Evolutionary conservation across 2,329 filamentous ascomycete species (phyloP), one percentile per base, ranked within the genome.

Genomic region (Leptographium wingfieldii): DNA sequence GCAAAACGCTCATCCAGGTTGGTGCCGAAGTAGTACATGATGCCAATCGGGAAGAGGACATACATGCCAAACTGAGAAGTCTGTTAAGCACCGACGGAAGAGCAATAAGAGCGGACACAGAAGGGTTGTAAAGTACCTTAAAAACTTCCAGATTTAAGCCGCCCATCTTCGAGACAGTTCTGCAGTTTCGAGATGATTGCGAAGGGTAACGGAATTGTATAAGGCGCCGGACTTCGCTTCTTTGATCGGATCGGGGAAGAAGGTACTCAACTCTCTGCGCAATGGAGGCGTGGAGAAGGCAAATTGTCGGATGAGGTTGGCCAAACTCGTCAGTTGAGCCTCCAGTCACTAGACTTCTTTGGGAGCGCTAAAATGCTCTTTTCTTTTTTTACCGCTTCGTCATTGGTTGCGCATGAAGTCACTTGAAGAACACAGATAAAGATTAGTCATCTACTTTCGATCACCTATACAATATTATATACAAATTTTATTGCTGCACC

Each of bases 21-120:
- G 60, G 92, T 96, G 71, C 94, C 94, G 74, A 97, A 99, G 79
- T 99, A 99, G 80, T 95, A 97, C 94, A 99, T 99, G 79, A 94
- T 92, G 68, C 90, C 91, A 69, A 99, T 97, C 22, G 94, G 94
- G 76, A 99, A 99, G 81, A 96, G 87, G 77, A 99, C 86, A 78
- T 99, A 99, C 82, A 95, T 89, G 77, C 92, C 92, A 73, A 99
- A 99, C 92, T 11, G 11, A 3, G 14, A 1, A 19, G 25, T 16
- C 10, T 29, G 5, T 16, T 49, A 29, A 54, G 27, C 1, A 51
- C 40, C n/a, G 29, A 60, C 51, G 27, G 55, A 58, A 25, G 33
- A 33, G 22, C 22, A 16, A 19, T 5, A 10, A 14, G 3, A 51
- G 6, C 40, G 3, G 11, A 19, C 11, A 27, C 43, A 10, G 5